Evolutionary conservation across 768 basidiomycete species (phyloP).

Genomic region (Paxillus ammoniavirescens): DNA sequence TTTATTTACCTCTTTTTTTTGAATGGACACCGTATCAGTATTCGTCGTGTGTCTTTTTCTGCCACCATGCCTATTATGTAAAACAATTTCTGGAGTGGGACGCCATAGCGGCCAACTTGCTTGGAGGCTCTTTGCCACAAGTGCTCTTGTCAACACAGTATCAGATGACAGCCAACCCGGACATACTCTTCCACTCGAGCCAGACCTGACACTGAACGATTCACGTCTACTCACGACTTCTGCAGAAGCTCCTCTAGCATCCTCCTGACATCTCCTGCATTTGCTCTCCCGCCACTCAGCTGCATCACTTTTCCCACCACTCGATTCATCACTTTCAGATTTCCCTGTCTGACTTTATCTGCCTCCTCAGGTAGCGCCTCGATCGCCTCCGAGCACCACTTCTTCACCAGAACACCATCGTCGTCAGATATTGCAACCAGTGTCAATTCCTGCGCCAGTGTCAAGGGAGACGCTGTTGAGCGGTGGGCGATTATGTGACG

Average conservation of each 20-base stretch:
- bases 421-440: constrained; percentile 40
- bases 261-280: constrained; percentile 59
- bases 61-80: not conserved
- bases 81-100: constrained; percentile 1
- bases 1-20: constrained; percentile 8
- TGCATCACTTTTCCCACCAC: constrained; percentile 65
- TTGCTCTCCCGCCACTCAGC: constrained; percentile 71
- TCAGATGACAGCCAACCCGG: too few species aligned
- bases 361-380: constrained; percentile 64
- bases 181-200: too few species aligned
- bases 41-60: not conserved
- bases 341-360: constrained; percentile 63
- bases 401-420: constrained; percentile 41
- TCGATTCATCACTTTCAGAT: constrained; percentile 66
- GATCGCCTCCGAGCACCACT: constrained; percentile 65
- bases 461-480: constrained; percentile 34
- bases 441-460: constrained; percentile 50
- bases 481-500: constrained; percentile 59
- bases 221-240: not conserved
- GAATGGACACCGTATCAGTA: constrained; percentile 5
- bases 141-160: too few species aligned
- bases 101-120: too few species aligned
- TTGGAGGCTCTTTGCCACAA: too few species aligned
- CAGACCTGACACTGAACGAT: not conserved
- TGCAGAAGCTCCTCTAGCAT: constrained; percentile 48